Evolutionary conservation across 352 stramenopile genomes (phyloP).

Genomic region (Globisporangium camurandrum): DNA sequence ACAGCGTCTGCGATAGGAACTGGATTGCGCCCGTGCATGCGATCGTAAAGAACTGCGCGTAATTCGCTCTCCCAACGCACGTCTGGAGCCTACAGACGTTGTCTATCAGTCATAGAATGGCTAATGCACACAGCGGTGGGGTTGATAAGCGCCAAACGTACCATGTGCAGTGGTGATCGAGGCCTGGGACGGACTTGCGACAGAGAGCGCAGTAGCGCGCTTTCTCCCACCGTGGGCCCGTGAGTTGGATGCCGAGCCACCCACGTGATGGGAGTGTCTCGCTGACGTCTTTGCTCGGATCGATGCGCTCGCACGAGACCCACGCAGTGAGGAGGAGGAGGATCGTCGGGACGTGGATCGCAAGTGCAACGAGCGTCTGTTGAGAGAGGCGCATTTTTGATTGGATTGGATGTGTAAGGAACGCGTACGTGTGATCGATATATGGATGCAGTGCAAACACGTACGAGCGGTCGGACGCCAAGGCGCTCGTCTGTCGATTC

Average conservation of each 20-base stretch:
- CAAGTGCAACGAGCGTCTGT: conserved; percentile 46
- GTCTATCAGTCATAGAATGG: too few relatives aligned
- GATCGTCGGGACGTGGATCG: conserved; percentile 39
- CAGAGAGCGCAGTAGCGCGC: conserved; percentile 75
- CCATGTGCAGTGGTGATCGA: conserved; percentile 87
- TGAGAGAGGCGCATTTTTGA: too few relatives aligned
- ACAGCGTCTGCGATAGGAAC: conserved; percentile 58
- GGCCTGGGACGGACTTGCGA: conserved; percentile 63
- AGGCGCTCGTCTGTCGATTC: conserved; percentile 1
- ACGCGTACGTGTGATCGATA: too few relatives aligned
- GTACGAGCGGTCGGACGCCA: conserved; percentile 12
- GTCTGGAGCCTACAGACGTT: conserved; percentile 60
- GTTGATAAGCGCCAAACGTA: conserved; percentile 6
- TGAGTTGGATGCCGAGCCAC: conserved; percentile 67
- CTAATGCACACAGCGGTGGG: too few relatives aligned
- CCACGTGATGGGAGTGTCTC: conserved; percentile 31
- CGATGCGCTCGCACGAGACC: conserved; percentile 65
- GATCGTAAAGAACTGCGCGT: conserved; percentile 85
- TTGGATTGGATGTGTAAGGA: too few relatives aligned
- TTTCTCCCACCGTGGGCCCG: conserved; percentile 71
- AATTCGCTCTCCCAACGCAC: conserved; percentile 76
- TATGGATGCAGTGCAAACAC: neutral
- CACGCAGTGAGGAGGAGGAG: conserved; percentile 47
- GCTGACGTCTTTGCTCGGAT: conserved; percentile 38
- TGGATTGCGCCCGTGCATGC: conserved; percentile 51